Base-by-base conservation (phyloP, 2,329 filamentous ascomycete genomes). In the Nigrospora osmanthi region DNA sequence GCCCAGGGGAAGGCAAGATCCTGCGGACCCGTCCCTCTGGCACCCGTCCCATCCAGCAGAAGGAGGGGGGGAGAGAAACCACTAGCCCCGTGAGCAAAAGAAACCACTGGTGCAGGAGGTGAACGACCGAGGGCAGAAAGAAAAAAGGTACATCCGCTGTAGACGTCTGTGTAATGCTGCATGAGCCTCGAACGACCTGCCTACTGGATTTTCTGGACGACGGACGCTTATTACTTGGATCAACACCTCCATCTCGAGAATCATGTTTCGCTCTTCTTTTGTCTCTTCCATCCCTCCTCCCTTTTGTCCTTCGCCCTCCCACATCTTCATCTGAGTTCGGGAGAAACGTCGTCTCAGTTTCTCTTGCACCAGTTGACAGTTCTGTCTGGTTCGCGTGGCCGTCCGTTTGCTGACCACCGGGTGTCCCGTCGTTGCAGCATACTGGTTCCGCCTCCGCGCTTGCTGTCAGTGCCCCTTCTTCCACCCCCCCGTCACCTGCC, bases 321-420 rank as follows among this genome's bases (percentile, higher is more conserved):
- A 49, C 54, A 52, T 50, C 48, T 52, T 49, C 48, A 46, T 50
- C 49, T 51, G 46, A 56, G 51, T 42, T 49, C 58, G 48, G 35
- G 36, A 58, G 55, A 54, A 59, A 57, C 58, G 60, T 45, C 58
- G 58, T 62, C 56, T 62, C 58, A 61, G 47, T 49, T 32, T 38
- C 16, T 33, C 40, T 42, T 42, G 33, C 46, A 40, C 34, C 30
- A 33, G 35, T 42, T 40, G 46, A 50, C 35, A 35, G 44, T 35
- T 35, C 16, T 33, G 40, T 42, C 35, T 42, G 40, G 19, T 47
- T 44, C 41, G 44, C 38, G 46, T 41, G 46, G 42, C 40, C 38
- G 35, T 40, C 48, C 53, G 56, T 59, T 61, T 58, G 57, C 52
- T 52, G 45, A 54, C 53, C 55, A 44, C 44, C 47, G 47, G 23